Percentiles rank a stretch among this genome's conserved stretches.
Conservation (phyloP, 495 filamentous ascomycete genomes). For the Thermothielavioides terrestris region DNA sequence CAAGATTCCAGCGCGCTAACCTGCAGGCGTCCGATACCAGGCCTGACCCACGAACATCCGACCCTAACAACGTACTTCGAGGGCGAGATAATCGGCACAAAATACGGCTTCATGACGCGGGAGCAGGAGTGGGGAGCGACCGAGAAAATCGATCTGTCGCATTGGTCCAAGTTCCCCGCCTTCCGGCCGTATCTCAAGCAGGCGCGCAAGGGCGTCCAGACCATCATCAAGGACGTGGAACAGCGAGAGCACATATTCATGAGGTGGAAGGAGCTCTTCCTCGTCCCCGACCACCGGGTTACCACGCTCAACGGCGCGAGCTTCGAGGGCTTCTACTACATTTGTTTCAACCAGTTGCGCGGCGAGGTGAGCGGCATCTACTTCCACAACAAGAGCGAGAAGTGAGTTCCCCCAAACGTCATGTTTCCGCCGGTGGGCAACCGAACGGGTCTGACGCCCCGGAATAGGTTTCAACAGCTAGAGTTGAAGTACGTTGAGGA, state of each 20-base stretch:
- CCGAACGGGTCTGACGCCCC: background rate
- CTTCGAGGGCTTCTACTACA: slow-evolving; percentile 99
- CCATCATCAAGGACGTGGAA: slow-evolving; percentile 56
- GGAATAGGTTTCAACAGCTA: slow-evolving; percentile 74
- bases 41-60: slow-evolving; percentile 89
- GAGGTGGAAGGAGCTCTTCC: slow-evolving; percentile 99
- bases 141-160: slow-evolving; percentile 85
- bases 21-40: slow-evolving; percentile 34
- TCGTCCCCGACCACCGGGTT: slow-evolving; percentile 92
- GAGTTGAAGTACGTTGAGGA: slow-evolving; percentile 88
- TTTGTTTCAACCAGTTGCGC: slow-evolving; percentile 89
- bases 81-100: slow-evolving; percentile 94
- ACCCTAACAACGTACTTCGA: slow-evolving; percentile 97
- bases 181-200: slow-evolving; percentile 71
- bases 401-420: slow-evolving; percentile 46
- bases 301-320: slow-evolving; percentile 84
- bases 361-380: slow-evolving; percentile 89
- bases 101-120: slow-evolving; percentile 85
- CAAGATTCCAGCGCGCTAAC: background rate
- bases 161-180: slow-evolving; percentile 85
- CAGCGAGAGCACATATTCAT: slow-evolving; percentile 94
- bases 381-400: slow-evolving; percentile 95
- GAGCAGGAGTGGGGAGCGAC: slow-evolving; percentile 86
- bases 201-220: slow-evolving; percentile 51
- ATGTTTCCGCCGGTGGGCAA: too few relatives aligned